A percentile compares a stretch with the other conserved stretches of the same genome.
Evolutionary conservation across 2,329 filamentous ascomycete genomes (phyloP).

Genomic region (Pezicula carpinea): DNA sequence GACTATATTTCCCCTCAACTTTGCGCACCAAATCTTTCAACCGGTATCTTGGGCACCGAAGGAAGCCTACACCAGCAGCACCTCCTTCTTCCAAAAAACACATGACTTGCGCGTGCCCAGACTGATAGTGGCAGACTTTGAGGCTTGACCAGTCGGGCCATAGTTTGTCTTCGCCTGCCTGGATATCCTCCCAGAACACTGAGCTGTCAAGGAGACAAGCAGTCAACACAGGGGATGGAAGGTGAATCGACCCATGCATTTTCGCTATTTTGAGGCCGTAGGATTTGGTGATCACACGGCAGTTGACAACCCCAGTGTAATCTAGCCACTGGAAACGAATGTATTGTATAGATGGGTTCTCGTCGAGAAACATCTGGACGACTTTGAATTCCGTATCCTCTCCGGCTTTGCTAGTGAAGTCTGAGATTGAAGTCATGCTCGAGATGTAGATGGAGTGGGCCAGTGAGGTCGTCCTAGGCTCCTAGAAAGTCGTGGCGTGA

Average conservation of each 20-base stretch:
- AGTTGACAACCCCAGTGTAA: slow-evolving; percentile 61
- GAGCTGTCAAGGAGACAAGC: slow-evolving; percentile 61
- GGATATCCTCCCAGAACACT: slow-evolving; percentile 42
- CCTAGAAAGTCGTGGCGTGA: no score
- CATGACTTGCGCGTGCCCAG: slow-evolving; percentile 54
- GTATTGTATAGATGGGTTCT: slow-evolving; percentile 52
- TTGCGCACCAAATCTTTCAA: slow-evolving; percentile 49
- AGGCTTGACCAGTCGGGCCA: slow-evolving; percentile 53
- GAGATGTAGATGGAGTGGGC: no score
- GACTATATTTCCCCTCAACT: slow-evolving; percentile 41
- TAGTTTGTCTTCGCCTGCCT: slow-evolving; percentile 62
- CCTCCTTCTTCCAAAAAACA: slow-evolving; percentile 61
- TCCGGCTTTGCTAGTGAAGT: no score
- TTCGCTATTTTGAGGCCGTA: slow-evolving; percentile 42
- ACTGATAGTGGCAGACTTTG: slow-evolving; percentile 52
- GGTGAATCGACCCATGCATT: slow-evolving; percentile 28
- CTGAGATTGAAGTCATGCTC: no score
- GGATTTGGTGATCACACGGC: slow-evolving; percentile 60
- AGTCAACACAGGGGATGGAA: slow-evolving; percentile 59
- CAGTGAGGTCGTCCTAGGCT: no score
- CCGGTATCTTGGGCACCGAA: slow-evolving; percentile 59
- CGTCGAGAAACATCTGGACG: slow-evolving; percentile 36
- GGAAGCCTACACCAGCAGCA: slow-evolving; percentile 42
- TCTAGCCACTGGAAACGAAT: slow-evolving; percentile 74
- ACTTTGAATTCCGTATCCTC: no score